Conservation (phyloP, 2,329 filamentous ascomycete species). For the Intubia oerlemansii region DNA sequence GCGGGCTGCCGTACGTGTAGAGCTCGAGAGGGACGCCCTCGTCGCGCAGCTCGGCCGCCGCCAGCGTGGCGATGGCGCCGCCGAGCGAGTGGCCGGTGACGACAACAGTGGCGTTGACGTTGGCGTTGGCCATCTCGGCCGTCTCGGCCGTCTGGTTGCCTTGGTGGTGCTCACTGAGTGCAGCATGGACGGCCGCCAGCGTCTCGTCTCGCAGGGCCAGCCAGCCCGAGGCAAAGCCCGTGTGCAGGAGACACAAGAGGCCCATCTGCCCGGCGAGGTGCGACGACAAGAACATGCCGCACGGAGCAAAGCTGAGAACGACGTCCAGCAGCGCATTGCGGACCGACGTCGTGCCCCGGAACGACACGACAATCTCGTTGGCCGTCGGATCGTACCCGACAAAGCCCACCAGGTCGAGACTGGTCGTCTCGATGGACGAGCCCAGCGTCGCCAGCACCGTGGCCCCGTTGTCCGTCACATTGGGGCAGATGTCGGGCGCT, state of each 20-base stretch:
- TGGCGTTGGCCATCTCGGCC: conserved; percentile 15
- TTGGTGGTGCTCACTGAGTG: too few relatives aligned
- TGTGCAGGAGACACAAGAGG: conserved; percentile 25
- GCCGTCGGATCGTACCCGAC: conserved; percentile 26
- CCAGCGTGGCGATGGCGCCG: conserved; percentile 40
- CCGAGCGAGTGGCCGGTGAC: conserved; percentile 51
- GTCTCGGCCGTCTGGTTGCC: too few relatives aligned
- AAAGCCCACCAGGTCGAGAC: conserved; percentile 25
- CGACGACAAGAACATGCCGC: conserved; percentile 10
- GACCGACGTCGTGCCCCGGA: conserved; percentile 35
- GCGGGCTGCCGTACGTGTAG: conserved; percentile 47
- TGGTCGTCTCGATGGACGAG: conserved; percentile 5
- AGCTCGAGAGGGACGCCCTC: conserved; percentile 27
- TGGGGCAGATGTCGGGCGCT: conserved; percentile 20
- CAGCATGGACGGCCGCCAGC: conserved; percentile 22
- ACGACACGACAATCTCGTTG: conserved; percentile 33
- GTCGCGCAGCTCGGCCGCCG: conserved; percentile 30
- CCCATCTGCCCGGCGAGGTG: conserved; percentile 11
- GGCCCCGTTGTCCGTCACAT: conserved; percentile 20
- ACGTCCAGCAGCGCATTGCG: conserved; percentile 41
- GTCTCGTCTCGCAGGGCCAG: conserved; percentile 24
- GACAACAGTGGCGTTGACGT: conserved; percentile 19
- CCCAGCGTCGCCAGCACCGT: conserved; percentile 21
- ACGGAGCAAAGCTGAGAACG: conserved; percentile 16
- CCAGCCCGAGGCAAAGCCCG: conserved; percentile 40